Evolutionary conservation across 495 filamentous ascomycete genomes (phyloP), one percentile per base, ranked within the genome.

Genomic region (Margaritispora aquatica): DNA sequence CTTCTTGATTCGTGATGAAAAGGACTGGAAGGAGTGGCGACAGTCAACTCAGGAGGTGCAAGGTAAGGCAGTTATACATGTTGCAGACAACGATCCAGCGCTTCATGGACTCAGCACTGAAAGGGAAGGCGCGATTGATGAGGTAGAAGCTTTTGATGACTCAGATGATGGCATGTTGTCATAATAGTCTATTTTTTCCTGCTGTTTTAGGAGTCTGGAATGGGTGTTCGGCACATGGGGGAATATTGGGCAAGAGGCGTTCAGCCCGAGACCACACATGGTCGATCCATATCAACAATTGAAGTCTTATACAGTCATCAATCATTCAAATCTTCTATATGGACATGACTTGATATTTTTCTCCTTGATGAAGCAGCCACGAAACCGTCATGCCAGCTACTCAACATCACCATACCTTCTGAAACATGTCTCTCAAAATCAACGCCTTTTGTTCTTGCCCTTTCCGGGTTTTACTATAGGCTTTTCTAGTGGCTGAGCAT

Each of bases 21-120:
- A 83, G 23, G 95, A 97, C 59, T 99, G 95, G 89, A 73, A 75
- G 27, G 79, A 83, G 61, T 97, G 91, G 92, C 84, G 88, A 63
- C 72, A 75, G 51, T 80, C 80, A 17, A 78, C 96, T 9, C 77
- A 78, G 59, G 77, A 85, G 38, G 81, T 85, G 10, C 77, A 85
- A 59, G 90, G 91, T 24, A 96, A 96, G 68, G 80, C 84, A 17
- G 88, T 98, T 38, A 84, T 98, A 54, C 87, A 91, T 67, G 83
- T 98, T 11, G 82, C 82, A 13, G 85, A 90, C 51, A 73, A 74
- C 47, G 85, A 90, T 64, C 81, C 85, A 9, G 67, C 68, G 19
- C 72, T 75, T 29, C 74, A 80, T 53, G 77, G 78, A n/a, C 66
- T 70, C 27, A 77, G 77, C 3, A 69, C 70, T 1, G 88, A 84